Percentiles rank a stretch among this genome's conserved stretches.
Conservation (phyloP, 768 basidiomycete genomes). For the Leccinum incarnatum region DNA sequence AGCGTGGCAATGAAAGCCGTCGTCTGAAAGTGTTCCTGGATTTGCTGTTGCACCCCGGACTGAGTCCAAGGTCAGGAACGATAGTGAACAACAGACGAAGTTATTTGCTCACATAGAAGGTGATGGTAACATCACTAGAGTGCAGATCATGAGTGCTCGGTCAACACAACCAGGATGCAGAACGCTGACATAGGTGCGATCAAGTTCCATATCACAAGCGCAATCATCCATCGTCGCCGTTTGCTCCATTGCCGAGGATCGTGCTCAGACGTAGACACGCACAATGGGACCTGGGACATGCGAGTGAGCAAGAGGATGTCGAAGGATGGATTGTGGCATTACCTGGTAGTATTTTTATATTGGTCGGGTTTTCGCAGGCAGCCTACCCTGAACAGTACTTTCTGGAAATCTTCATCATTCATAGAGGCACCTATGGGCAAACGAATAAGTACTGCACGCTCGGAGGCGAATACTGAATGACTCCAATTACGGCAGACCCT, state of each 20-base stretch:
- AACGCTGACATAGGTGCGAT: conserved; percentile 30
- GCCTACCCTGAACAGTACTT: neutral
- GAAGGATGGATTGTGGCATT: conserved; percentile 2
- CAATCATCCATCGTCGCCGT: conserved; percentile 26
- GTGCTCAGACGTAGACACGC: conserved; percentile 16
- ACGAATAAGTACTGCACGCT: neutral
- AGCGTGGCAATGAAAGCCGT: conserved; percentile 16
- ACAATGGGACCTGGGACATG: conserved; percentile 22
- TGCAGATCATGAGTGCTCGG: conserved; percentile 2
- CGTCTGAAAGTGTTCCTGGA: conserved; percentile 22
- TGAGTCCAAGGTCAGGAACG: conserved; percentile 4
- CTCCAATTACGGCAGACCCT: conserved; percentile 1
- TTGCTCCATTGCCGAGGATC: conserved; percentile 28
- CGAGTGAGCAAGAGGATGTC: conserved; percentile 1
- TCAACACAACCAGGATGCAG: conserved; percentile 1
- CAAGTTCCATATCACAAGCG: conserved; percentile 28
- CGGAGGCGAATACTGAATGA: conserved; percentile 2
- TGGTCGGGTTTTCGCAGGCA: neutral
- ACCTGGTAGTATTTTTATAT: conserved; percentile 7
- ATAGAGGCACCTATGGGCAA: neutral
- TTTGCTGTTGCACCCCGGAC: conserved; percentile 29
- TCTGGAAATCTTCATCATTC: neutral
- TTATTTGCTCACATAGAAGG: conserved; percentile 25
- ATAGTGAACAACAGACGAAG: neutral
- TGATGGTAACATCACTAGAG: conserved; percentile 23